Conservation (phyloP, 2,329 filamentous ascomycete genomes). For the Epichloe elymi region DNA sequence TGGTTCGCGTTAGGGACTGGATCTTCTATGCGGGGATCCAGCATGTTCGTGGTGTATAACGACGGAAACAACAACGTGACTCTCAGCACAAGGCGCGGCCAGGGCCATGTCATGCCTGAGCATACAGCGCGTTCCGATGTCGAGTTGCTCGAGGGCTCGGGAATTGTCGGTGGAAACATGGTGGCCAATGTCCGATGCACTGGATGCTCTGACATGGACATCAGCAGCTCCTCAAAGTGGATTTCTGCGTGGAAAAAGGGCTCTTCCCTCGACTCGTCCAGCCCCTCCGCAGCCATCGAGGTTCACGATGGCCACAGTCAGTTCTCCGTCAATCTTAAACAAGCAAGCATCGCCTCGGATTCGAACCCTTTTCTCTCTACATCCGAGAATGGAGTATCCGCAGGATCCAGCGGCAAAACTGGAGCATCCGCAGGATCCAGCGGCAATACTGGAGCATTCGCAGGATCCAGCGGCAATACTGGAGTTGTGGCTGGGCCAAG, state of each 20-base stretch:
- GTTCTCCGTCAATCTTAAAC: conserved; percentile 35
- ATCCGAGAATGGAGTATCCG: conserved; percentile 1
- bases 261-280: conserved; percentile 29
- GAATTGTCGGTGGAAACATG: conserved; percentile 38
- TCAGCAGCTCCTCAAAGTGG: conserved; percentile 31
- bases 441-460: background rate
- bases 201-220: conserved; percentile 35
- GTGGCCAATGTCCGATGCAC: conserved; percentile 45
- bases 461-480: background rate
- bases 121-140: conserved; percentile 31
- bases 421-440: background rate
- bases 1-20: conserved; percentile 51
- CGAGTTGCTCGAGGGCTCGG: conserved; percentile 45
- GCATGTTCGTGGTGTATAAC: conserved; percentile 51
- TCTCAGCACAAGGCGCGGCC: conserved; percentile 41
- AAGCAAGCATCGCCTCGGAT: conserved; percentile 32
- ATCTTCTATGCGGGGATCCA: conserved; percentile 37
- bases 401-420: background rate
- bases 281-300: conserved; percentile 24
- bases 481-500: background rate
- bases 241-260: conserved; percentile 41
- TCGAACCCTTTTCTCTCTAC: conserved; percentile 36
- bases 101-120: conserved; percentile 33
- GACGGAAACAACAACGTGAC: conserved; percentile 47
- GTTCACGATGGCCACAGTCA: conserved; percentile 32